Percentiles rank a stretch among this genome's conserved stretches.
Conservation (phyloP, 768 basidiomycete species). For the Russula compacta region DNA sequence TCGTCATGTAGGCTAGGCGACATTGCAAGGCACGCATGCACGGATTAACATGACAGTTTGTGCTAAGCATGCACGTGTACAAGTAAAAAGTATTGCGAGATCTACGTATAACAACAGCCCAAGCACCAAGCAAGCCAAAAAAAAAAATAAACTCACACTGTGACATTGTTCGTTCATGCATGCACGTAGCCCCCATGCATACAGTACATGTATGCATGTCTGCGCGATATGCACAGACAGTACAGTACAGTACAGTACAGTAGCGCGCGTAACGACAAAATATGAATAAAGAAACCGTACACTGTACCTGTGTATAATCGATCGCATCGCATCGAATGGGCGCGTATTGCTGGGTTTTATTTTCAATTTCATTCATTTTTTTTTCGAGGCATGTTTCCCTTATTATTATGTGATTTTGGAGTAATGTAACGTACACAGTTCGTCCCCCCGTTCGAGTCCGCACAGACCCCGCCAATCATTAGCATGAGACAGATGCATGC, state of each 20-base stretch:
- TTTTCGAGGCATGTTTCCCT: background rate
- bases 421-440: background rate
- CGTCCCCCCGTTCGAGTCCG: background rate
- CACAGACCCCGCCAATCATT: background rate
- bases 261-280: no score
- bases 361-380: background rate
- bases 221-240: background rate
- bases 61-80: no score
- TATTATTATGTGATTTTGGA: constrained; percentile 3
- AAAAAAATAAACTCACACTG: no score
- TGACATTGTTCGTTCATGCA: no score
- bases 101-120: no score
- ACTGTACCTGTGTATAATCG: no score
- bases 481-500: background rate
- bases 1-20: background rate
- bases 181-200: no score
- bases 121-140: no score
- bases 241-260: no score
- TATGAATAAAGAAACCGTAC: no score
- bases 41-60: no score
- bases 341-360: background rate
- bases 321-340: background rate
- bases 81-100: no score
- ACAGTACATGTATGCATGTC: background rate
- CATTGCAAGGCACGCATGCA: background rate